phyloP scores from a whole-genome alignment of 768 basidiomycete genomes.

The Trametes punicea region DNA sequence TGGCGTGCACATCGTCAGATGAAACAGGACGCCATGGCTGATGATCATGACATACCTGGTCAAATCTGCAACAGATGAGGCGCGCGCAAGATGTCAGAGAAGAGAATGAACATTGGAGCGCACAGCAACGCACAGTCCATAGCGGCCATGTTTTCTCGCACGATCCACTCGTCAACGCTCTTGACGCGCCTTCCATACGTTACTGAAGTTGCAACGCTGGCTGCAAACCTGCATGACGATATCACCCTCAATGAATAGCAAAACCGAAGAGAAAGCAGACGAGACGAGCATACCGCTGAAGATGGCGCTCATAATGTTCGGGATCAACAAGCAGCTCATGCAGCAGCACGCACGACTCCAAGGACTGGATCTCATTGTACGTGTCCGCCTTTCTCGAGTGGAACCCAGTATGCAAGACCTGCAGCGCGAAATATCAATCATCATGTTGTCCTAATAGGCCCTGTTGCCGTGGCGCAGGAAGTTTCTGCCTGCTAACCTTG shows the following conservation, averaged over 20 bases:
- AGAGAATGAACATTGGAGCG: neutral
- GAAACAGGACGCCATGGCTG: no score
- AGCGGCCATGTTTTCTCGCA: slow-evolving; percentile 43
- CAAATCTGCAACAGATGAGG: slow-evolving; percentile 12
- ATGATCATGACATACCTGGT: slow-evolving; percentile 22
- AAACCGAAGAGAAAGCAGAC: neutral
- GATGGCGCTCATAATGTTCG: slow-evolving; percentile 37
- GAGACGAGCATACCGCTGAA: slow-evolving; percentile 34
- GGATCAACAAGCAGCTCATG: slow-evolving; percentile 40
- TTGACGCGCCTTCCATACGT: slow-evolving; percentile 43
- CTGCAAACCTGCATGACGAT: slow-evolving; percentile 37
- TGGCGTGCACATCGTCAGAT: no score
- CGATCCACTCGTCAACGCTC: slow-evolving; percentile 45
- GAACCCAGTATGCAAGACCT: slow-evolving; percentile 46
- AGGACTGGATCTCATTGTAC: slow-evolving; percentile 45
- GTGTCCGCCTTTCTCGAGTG: slow-evolving; percentile 40
- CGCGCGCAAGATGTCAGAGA: neutral
- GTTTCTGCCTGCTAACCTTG: slow-evolving; percentile 31
- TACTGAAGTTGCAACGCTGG: slow-evolving; percentile 43
- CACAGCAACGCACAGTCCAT: slow-evolving; percentile 37
- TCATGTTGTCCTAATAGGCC: neutral
- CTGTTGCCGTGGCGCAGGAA: neutral
- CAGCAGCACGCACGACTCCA: slow-evolving; percentile 45
- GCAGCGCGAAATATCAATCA: neutral
- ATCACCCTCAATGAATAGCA: neutral